Evolutionary conservation across 192 early-diverging fungal species (phyloP).

Genomic region (Linnemannia zychae): DNA sequence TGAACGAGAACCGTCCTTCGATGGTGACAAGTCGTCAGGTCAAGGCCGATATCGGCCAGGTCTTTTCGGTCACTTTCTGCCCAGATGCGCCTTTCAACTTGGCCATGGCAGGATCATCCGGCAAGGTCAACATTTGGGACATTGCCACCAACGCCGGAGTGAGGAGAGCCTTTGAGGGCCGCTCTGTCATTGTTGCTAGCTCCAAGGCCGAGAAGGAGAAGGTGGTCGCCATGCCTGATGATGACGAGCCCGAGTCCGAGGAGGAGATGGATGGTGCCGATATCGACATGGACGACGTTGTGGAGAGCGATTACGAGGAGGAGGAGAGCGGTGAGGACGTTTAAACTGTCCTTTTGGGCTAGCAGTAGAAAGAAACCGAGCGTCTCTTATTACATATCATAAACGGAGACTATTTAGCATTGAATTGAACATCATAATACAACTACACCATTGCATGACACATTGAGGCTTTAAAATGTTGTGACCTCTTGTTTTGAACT

Average conservation of each 20-base stretch:
- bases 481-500: too few species aligned
- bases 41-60: conserved; percentile 67
- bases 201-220: conserved; percentile 46
- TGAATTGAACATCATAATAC: conserved; percentile 1
- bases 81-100: conserved; percentile 93
- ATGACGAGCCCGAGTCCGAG: conserved; percentile 54
- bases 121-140: conserved; percentile 95
- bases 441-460: too few species aligned
- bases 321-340: conserved; percentile 58
- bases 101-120: conserved; percentile 89
- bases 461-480: too few species aligned
- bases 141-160: conserved; percentile 90
- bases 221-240: conserved; percentile 39
- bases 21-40: conserved; percentile 84
- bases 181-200: conserved; percentile 47
- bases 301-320: conserved; percentile 53
- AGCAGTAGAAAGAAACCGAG: neutral
- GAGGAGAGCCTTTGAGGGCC: conserved; percentile 71
- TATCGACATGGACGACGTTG: conserved; percentile 52
- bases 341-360: conserved; percentile 8
- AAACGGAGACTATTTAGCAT: neutral
- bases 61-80: conserved; percentile 91
- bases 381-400: neutral
- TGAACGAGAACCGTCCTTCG: conserved; percentile 78
- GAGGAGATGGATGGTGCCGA: conserved; percentile 58